phyloP scores from a whole-genome alignment of 352 stramenopile species.

The Pythium oligandrum region DNA sequence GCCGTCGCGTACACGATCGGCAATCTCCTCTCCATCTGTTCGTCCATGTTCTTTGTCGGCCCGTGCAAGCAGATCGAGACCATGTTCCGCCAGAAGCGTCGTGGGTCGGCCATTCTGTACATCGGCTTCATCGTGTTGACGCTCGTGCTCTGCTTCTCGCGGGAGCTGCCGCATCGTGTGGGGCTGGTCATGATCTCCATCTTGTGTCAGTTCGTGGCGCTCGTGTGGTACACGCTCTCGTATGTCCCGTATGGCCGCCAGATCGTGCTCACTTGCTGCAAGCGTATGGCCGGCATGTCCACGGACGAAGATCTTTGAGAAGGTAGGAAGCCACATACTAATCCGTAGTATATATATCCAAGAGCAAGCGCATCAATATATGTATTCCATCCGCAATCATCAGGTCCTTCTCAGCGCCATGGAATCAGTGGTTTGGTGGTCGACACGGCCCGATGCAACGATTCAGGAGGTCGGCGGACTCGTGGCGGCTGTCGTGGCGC shows the following conservation, averaged over 20 bases:
- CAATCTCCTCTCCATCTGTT: constrained; percentile 77
- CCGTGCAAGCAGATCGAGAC: constrained; percentile 75
- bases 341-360: too few relatives aligned
- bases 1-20: constrained; percentile 83
- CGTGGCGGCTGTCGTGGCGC: too few relatives aligned
- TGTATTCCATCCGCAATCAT: too few relatives aligned
- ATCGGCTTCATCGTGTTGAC: constrained; percentile 78
- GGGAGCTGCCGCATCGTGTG: constrained; percentile 59
- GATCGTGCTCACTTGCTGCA: constrained; percentile 62
- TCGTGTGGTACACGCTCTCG: constrained; percentile 86
- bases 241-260: constrained; percentile 84
- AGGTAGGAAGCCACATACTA: too few relatives aligned
- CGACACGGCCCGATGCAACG: too few relatives aligned
- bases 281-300: constrained; percentile 40
- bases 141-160: constrained; percentile 69
- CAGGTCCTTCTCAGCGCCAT: too few relatives aligned
- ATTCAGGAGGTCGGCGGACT: too few relatives aligned
- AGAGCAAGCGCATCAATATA: too few relatives aligned
- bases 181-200: constrained; percentile 72
- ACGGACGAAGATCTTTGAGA: constrained; percentile 45
- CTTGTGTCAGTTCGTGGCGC: constrained; percentile 67
- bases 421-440: too few relatives aligned
- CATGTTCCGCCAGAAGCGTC: constrained; percentile 82
- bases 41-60: constrained; percentile 83
- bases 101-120: constrained; percentile 62